A percentile compares a stretch with the other conserved stretches of the same genome.
Conservation (phyloP, 2,329 filamentous ascomycete genomes). For the Blastomyces percursus region DNA sequence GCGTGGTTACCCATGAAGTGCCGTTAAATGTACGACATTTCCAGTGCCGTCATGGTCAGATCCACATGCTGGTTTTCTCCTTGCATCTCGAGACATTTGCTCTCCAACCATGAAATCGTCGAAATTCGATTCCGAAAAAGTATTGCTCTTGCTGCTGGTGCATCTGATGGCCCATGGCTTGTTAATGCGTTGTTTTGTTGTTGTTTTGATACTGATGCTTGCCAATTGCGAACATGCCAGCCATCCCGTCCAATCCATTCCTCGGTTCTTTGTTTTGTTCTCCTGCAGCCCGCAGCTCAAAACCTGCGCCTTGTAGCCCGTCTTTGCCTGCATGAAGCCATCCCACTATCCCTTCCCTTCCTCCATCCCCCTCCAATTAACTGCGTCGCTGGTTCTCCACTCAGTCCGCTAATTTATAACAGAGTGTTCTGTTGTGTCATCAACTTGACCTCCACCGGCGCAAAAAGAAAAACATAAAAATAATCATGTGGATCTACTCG, state of each 20-base stretch:
- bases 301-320: not conserved
- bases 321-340: conserved; percentile 7
- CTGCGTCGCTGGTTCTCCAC: not conserved
- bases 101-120: not conserved
- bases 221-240: not conserved
- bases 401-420: not conserved
- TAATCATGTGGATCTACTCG: conserved; percentile 3
- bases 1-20: not conserved
- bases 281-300: conserved; percentile 8
- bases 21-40: not conserved
- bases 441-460: not conserved
- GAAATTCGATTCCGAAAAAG: not conserved
- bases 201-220: conserved; percentile 1
- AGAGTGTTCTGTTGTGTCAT: conserved; percentile 2
- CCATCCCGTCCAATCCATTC: conserved; percentile 4
- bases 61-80: not conserved
- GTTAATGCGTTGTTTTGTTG: not conserved
- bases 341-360: conserved; percentile 2
- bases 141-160: not conserved
- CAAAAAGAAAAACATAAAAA: not conserved
- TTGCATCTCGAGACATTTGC: not conserved
- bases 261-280: conserved; percentile 9
- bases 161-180: not conserved
- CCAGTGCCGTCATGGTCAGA: not conserved
- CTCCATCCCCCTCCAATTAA: conserved; percentile 5